A percentile compares a stretch with the other conserved stretches of the same genome.
These are phyloP conservation scores for Hericium rajendrae DNA, from an alignment of 768 basidiomycete species.

Conservation along the genomic window DNA sequence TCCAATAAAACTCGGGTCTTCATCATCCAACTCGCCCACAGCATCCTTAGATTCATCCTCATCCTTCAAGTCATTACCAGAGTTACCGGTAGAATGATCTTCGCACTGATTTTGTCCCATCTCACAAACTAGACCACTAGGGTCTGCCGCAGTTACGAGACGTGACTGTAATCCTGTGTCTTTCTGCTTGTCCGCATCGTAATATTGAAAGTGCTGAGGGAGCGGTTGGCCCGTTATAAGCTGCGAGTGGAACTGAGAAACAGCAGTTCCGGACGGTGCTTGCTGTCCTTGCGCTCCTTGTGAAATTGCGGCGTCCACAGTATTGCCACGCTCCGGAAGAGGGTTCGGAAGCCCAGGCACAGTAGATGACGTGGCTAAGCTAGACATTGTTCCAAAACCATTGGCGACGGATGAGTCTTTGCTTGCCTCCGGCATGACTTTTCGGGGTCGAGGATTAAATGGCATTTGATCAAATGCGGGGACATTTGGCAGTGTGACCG, in stretches of 20 bases:
- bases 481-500: constrained; percentile 59
- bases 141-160: constrained; percentile 33
- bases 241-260: constrained; percentile 13
- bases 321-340: constrained; percentile 43
- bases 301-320: constrained; percentile 21
- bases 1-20: constrained; percentile 45
- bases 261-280: constrained; percentile 16
- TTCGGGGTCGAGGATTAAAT: constrained; percentile 75
- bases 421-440: constrained; percentile 63
- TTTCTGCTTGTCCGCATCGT: constrained; percentile 31
- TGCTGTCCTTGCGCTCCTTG: constrained; percentile 19
- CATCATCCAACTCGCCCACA: constrained; percentile 58
- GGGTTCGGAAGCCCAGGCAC: constrained; percentile 31
- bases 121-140: constrained; percentile 31
- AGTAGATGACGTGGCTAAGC: constrained; percentile 40
- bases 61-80: constrained; percentile 44
- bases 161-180: constrained; percentile 41
- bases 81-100: constrained; percentile 21
- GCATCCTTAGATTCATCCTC: constrained; percentile 66
- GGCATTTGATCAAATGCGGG: constrained; percentile 65
- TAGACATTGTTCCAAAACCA: constrained; percentile 45
- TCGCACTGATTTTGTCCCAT: constrained; percentile 29
- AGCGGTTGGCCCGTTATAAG: constrained; percentile 20
- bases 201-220: constrained; percentile 20
- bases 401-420: constrained; percentile 65